These are phyloP conservation scores for Chimonanthus salicifolius DNA, from an alignment of 164 flowering plant genomes.

Conservation along the genomic window DNA sequence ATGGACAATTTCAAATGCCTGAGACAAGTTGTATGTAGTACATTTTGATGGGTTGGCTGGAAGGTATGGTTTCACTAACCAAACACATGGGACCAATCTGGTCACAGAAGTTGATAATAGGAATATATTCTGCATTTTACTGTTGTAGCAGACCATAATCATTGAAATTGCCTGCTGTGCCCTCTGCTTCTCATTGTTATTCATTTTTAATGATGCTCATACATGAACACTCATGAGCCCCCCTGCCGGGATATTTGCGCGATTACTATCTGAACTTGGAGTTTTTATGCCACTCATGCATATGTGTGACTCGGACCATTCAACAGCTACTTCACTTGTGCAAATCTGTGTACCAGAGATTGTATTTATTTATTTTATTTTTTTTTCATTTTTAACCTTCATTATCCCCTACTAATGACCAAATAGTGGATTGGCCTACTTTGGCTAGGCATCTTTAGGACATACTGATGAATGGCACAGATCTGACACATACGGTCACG, in stretches of 20 bases:
- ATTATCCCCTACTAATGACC: background rate
- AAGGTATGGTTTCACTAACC: background rate
- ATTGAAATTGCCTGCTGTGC: background rate
- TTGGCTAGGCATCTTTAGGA: background rate
- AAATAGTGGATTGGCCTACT: background rate
- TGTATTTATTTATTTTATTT: too few species aligned
- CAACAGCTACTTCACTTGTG: background rate
- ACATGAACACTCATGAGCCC: background rate
- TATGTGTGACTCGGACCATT: background rate
- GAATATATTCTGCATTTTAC: background rate
- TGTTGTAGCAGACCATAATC: background rate
- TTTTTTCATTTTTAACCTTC: too few species aligned
- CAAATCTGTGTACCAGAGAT: background rate
- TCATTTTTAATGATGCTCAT: background rate
- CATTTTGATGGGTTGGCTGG: background rate
- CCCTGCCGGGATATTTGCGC: background rate
- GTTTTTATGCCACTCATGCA: background rate
- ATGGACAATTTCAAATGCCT: slow-evolving; percentile 6
- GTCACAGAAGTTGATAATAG: background rate
- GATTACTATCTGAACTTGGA: background rate
- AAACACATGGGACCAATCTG: too few species aligned
- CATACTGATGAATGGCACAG: too few species aligned
- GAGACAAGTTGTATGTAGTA: slow-evolving; percentile 6
- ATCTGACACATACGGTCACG: too few species aligned
- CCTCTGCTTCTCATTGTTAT: background rate